phyloP scores from a whole-genome alignment of 441 rosid genomes.

The Mallotus repandus region DNA sequence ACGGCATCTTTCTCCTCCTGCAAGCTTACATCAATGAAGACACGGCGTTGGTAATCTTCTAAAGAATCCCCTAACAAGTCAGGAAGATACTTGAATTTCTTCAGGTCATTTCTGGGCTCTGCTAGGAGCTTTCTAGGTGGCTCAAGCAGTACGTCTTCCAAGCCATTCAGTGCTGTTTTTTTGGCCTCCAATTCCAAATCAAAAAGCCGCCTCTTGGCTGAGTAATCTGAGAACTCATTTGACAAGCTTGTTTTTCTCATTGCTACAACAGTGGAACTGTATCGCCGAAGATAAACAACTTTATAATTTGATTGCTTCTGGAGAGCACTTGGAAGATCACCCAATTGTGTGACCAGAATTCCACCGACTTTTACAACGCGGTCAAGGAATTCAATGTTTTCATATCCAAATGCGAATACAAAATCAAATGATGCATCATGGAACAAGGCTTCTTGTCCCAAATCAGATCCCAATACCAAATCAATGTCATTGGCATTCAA shows the following conservation, averaged over 20 bases:
- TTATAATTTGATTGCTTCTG: slow-evolving; percentile 33
- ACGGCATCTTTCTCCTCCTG: slow-evolving; percentile 14
- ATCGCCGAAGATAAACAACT: slow-evolving; percentile 33
- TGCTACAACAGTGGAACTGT: slow-evolving; percentile 32
- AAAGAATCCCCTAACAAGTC: slow-evolving; percentile 39
- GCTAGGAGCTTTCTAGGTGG: slow-evolving; percentile 33
- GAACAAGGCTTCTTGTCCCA: slow-evolving; percentile 16
- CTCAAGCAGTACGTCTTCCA: slow-evolving; percentile 40
- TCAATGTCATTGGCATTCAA: slow-evolving; percentile 32
- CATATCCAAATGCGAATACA: slow-evolving; percentile 31
- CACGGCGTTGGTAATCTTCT: slow-evolving; percentile 29
- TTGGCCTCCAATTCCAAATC: slow-evolving; percentile 31
- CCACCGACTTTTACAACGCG: slow-evolving; percentile 40
- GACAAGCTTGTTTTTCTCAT: slow-evolving; percentile 29
- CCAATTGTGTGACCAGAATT: slow-evolving; percentile 32
- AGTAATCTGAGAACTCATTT: background rate
- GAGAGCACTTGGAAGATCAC: slow-evolving; percentile 27
- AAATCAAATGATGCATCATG: slow-evolving; percentile 35
- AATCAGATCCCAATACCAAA: slow-evolving; percentile 30
- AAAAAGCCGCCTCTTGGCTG: slow-evolving; percentile 28
- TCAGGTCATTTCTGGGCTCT: slow-evolving; percentile 24
- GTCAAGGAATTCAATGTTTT: slow-evolving; percentile 32
- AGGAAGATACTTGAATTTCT: slow-evolving; percentile 36
- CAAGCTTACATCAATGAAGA: slow-evolving; percentile 29
- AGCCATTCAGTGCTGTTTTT: slow-evolving; percentile 32